Base-by-base conservation (phyloP, 108 stramenopile genomes). In the Fistulifera pelliculosa region DNA sequence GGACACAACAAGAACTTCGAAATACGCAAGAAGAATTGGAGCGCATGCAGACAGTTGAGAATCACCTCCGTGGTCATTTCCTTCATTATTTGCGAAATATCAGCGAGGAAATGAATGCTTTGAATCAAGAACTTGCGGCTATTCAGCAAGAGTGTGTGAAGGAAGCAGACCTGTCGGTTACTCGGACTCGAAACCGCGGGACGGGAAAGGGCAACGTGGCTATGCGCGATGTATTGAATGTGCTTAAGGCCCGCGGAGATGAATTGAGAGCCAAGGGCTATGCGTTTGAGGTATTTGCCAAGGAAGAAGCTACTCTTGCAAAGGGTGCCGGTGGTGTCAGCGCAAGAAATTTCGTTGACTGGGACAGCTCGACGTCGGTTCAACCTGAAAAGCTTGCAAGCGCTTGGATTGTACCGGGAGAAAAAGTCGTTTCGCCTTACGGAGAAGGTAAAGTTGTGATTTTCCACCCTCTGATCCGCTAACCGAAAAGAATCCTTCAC, bases 381-480 rank as follows among this genome's bases (percentile, higher is more conserved):
- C 25, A 49, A 49, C 27, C 61, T 10, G 52, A 49, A 28, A 54
- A 54, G 26, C 53, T 74, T 47, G 70, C 80, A 13, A 64, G 41
- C 54, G 81, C 77, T n/a, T 93, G 90, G 90, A 52, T 81, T 24
- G 69, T 86, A 4, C 68, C 76, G 18, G 90, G 86, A 23, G 83
- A 93, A 39, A 65, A 69, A 31, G 87, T 93, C 6, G 57, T 65
- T 19, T 80, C 85, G 31, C 78, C 83, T 6, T 85, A 77, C 15
- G 85, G 86, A 18, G 57, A 77, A 26, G 88, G 84, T 10, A 49
- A 40, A 2, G 87, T 83, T 14, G 40, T 81, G 10, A 48, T 65
- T 25, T 64, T 80, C 12, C 62, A 60, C 55, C 57, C 69, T 42
- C 64, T 1, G 38, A 38, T 21, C 47, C 38, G 15, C 50, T 38